Base-by-base conservation (phyloP, 805 yeast species). In the Lipomyces starkeyi region DNA sequence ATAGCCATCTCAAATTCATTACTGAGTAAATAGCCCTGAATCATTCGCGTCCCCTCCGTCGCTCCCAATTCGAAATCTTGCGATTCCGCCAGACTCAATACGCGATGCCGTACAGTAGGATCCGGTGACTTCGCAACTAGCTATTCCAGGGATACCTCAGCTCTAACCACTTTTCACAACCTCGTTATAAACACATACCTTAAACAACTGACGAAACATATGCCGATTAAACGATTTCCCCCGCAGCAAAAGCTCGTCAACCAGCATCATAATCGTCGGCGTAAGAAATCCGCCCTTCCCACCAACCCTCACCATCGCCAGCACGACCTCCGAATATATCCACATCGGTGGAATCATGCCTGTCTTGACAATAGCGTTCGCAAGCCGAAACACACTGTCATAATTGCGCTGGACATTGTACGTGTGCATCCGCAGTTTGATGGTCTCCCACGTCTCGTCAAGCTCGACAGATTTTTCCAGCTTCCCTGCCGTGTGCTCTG, bases 351-450 rank as follows among this genome's bases (percentile, higher is more conserved):
- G 56, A 25, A 53, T 22, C 56, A 25, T 13, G 56, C 29, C 56
- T 13, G 34, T 22, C 34, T 25, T 25, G 56, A 53, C 56, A 17
- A 53, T 53, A 2, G 56, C 56, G 34, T 53, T 53, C 4, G 56
- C 56, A 11, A 53, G 56, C 34, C 56, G 56, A 53, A 53, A 53
- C 32, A 53, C 56, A 17, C 56, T 53, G 34, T 53, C 56, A 29
- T 25, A 53, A 7, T 53, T 53, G 11, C 34, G 34, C 29, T 25
- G 27, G 34, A 53, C 56, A 53, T 20, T 53, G 56, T 53, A 53
- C 9, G 56, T 29, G 56, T 53, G 56, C 56, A 53, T 53, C n/a
- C 56, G 32, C 13, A 53, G n/a, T 25, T 22, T 27, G 34, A 53
- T 53, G 20, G 27, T 29, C 34, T 53, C 56, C 56, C 56, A 53